Conservation (phyloP, 2,329 filamentous ascomycete genomes). For the Hypoxylon sp. region DNA sequence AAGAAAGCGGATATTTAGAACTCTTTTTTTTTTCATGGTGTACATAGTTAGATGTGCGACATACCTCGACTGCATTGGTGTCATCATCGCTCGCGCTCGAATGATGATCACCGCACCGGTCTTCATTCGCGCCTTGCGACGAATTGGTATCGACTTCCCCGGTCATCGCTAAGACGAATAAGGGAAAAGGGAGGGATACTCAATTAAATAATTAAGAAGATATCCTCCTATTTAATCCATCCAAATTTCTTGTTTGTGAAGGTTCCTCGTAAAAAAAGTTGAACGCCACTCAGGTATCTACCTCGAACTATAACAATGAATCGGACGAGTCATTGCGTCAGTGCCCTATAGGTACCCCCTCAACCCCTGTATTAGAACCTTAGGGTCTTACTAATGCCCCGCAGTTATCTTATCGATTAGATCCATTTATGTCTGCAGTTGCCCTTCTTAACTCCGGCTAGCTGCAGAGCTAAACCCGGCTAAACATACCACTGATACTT, state of each 20-base stretch:
- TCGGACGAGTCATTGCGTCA: constrained; percentile 40
- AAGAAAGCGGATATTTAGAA: constrained; percentile 1
- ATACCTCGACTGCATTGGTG: constrained; percentile 66
- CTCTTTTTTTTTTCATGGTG: no score
- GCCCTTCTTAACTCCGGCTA: constrained; percentile 9
- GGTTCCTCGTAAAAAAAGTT: neutral
- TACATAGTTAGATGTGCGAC: constrained; percentile 16
- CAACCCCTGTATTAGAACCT: neutral
- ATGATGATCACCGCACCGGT: constrained; percentile 57
- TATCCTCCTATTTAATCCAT: constrained; percentile 5
- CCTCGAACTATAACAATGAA: neutral
- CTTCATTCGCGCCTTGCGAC: constrained; percentile 43
- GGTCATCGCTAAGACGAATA: constrained; percentile 37
- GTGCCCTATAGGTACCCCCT: neutral
- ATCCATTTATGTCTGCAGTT: constrained; percentile 1
- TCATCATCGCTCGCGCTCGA: constrained; percentile 69
- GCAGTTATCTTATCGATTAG: constrained; percentile 34
- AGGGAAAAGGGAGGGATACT: constrained; percentile 1
- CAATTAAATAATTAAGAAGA: constrained; percentile 7
- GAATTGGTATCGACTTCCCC: constrained; percentile 29
- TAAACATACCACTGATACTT: no score
- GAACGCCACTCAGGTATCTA: constrained; percentile 6
- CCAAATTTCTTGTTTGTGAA: neutral
- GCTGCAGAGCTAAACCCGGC: neutral
- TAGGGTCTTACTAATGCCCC: constrained; percentile 38